Percentiles rank a stretch among this genome's conserved stretches.
Evolutionary conservation across 75 land plant species (phyloP).

Genomic region (Adiantum capillusveneris): DNA sequence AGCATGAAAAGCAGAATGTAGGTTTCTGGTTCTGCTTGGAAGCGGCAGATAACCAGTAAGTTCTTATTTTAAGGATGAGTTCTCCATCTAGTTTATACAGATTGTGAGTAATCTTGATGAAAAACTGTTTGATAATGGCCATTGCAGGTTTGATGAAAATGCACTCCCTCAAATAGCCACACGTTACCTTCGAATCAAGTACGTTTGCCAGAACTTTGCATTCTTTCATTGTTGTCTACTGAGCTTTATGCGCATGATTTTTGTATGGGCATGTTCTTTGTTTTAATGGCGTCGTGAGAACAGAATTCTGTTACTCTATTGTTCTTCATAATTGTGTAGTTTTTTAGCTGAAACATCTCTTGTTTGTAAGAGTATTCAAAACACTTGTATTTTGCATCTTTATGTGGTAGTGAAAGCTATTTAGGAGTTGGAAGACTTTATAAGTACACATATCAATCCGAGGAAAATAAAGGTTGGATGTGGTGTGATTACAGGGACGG

Average conservation of each 20-base stretch:
- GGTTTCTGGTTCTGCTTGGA: constrained; percentile 75
- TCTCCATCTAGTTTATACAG: too few species aligned
- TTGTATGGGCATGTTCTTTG: too few species aligned
- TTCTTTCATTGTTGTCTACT: not conserved
- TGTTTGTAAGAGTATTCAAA: not conserved
- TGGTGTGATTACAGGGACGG: constrained; percentile 49
- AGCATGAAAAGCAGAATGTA: constrained; percentile 3
- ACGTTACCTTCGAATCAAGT: constrained; percentile 27
- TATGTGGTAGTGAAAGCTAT: too few species aligned
- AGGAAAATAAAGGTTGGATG: too few species aligned
- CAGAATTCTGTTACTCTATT: too few species aligned
- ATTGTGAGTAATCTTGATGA: not conserved
- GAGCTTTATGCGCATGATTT: too few species aligned
- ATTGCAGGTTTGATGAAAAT: not conserved
- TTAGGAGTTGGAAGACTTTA: too few species aligned
- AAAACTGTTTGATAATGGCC: not conserved
- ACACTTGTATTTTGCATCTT: not conserved
- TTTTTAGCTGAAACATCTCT: too few species aligned
- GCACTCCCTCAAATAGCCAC: constrained; percentile 22
- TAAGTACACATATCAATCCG: too few species aligned
- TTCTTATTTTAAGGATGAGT: too few species aligned
- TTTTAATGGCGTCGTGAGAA: too few species aligned
- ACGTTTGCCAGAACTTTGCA: not conserved
- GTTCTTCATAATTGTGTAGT: too few species aligned
- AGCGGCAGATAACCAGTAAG: constrained; percentile 75